These are phyloP conservation scores for Aquilaria malaccensis DNA, from an alignment of 345 rosid species.

Conservation along the genomic window DNA sequence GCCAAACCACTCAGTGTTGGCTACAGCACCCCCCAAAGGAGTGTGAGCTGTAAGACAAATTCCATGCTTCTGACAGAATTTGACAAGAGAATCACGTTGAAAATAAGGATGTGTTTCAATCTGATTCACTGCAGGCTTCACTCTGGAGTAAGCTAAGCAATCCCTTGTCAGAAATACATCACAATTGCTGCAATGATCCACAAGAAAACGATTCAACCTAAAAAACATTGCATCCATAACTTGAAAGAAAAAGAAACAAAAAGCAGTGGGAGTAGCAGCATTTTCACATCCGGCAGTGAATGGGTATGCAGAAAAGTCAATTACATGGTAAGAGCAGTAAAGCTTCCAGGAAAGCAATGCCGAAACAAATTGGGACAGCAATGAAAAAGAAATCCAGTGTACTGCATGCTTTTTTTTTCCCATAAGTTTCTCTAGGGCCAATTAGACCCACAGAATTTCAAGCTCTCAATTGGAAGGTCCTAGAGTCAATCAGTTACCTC, in stretches of 20 bases:
- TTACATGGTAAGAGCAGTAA: no score
- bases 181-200: conserved; percentile 58
- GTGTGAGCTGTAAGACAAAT: conserved; percentile 82
- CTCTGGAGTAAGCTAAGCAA: conserved; percentile 84
- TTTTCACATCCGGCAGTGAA: no score
- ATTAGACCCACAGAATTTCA: no score
- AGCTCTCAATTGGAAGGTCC: no score
- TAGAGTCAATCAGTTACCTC: no score
- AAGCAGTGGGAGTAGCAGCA: no score
- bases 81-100: conserved; percentile 82
- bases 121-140: conserved; percentile 98
- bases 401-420: no score
- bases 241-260: not conserved
- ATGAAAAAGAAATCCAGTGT: no score
- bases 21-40: conserved; percentile 74
- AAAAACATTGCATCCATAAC: not conserved
- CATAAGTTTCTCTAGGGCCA: no score
- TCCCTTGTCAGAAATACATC: conserved; percentile 83
- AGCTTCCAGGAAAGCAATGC: no score
- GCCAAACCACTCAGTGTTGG: conserved; percentile 70
- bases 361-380: no score
- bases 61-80: conserved; percentile 86
- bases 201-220: not conserved
- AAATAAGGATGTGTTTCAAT: conserved; percentile 89
- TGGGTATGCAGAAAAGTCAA: no score